phyloP scores from a whole-genome alignment of 2,329 filamentous ascomycete species.

The Sclerotinia sclerotiorum region DNA sequence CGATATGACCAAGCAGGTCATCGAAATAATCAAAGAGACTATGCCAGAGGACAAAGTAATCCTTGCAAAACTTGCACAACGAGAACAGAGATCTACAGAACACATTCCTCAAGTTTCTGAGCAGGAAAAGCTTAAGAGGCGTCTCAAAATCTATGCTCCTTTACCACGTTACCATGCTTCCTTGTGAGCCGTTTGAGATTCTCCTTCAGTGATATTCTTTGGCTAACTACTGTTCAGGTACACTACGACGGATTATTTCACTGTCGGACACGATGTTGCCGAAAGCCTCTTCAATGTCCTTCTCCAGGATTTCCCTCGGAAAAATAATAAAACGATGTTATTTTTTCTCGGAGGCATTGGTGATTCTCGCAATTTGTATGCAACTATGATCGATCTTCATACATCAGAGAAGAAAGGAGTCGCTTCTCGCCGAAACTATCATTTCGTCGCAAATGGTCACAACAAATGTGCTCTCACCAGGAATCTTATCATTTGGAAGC shows the following conservation, averaged over 20 bases:
- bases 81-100: neutral
- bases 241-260: conserved; percentile 8
- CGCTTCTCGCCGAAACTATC: conserved; percentile 17
- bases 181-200: neutral
- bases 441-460: conserved; percentile 27
- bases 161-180: neutral
- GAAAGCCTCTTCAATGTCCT: neutral
- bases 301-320: neutral
- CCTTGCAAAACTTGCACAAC: neutral
- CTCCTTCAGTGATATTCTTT: neutral
- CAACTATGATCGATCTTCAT: conserved; percentile 22
- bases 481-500: conserved; percentile 25
- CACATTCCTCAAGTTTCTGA: neutral
- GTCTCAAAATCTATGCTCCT: neutral
- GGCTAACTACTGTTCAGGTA: neutral
- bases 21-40: too few species aligned
- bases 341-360: conserved; percentile 27
- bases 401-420: conserved; percentile 8
- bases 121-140: neutral
- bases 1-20: neutral
- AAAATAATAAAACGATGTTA: conserved; percentile 14
- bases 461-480: conserved; percentile 24
- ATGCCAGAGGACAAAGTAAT: neutral
- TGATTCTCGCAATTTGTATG: conserved; percentile 24
- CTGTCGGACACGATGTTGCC: conserved; percentile 16